These are phyloP conservation scores for Flaveria ramosissima DNA, from an alignment of 129 eudicot species.

Conservation along the genomic window DNA sequence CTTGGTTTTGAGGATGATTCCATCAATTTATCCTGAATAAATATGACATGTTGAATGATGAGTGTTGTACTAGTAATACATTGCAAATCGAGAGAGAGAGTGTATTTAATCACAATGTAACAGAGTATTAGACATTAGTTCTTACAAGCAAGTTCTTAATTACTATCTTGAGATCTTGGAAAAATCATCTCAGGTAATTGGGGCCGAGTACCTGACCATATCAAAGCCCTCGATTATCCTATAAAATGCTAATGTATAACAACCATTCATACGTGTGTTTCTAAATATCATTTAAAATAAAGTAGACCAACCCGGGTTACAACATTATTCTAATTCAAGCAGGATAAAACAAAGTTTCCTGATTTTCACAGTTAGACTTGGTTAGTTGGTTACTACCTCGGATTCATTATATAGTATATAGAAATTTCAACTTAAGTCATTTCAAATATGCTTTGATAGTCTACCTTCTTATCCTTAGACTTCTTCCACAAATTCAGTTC, in stretches of 20 bases:
- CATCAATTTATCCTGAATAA: conserved; percentile 64
- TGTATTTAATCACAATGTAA: conserved; percentile 32
- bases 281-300: conserved; percentile 2
- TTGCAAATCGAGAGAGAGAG: neutral
- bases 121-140: conserved; percentile 42
- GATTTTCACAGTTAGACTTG: neutral
- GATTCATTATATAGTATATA: neutral
- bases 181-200: conserved; percentile 46
- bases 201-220: conserved; percentile 46
- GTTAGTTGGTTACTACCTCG: neutral
- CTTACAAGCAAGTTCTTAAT: conserved; percentile 46
- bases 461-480: conserved; percentile 75
- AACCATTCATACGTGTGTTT: conserved; percentile 2
- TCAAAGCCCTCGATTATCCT: conserved; percentile 49
- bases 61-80: conserved; percentile 19
- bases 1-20: conserved; percentile 57
- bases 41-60: conserved; percentile 28
- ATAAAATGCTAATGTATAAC: conserved; percentile 32
- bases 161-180: conserved; percentile 42
- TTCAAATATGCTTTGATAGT: conserved; percentile 11
- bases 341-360: conserved; percentile 14
- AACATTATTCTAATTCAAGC: conserved; percentile 23
- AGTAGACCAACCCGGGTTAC: conserved; percentile 10
- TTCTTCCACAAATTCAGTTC: conserved; percentile 60
- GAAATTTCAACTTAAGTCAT: neutral